Conservation (phyloP, 768 basidiomycete species). For the Suillus luteus region DNA sequence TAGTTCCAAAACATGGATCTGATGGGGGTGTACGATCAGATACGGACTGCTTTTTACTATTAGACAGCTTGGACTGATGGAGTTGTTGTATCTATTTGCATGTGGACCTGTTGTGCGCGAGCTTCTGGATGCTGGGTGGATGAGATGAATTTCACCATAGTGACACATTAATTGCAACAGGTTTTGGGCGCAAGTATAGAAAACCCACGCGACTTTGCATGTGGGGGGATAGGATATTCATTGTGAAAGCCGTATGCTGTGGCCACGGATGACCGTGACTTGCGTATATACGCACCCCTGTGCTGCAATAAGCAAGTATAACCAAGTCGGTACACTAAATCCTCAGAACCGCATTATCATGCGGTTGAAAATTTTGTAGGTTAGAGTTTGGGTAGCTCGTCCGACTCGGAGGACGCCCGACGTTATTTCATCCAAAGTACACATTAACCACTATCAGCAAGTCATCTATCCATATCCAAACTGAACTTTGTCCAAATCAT, state of each 20-base stretch:
- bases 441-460: neutral
- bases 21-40: constrained; percentile 4
- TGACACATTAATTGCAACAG: neutral
- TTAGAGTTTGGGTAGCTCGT: neutral
- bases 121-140: neutral
- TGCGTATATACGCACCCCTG: neutral
- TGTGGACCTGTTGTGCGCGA: neutral
- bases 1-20: constrained; percentile 26
- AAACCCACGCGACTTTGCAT: no score
- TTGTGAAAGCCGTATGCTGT: neutral
- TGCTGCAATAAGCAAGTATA: neutral
- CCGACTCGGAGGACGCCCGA: neutral
- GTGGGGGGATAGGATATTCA: neutral
- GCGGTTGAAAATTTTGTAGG: neutral
- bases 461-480: neutral
- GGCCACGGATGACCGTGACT: neutral
- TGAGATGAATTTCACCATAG: neutral
- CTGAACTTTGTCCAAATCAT: constrained; percentile 1
- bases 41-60: neutral
- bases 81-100: neutral
- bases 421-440: no score
- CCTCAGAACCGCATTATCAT: neutral
- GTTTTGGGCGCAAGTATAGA: neutral
- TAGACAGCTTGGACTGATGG: neutral
- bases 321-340: neutral